Evolutionary conservation across 495 filamentous ascomycete genomes (phyloP).

Genomic region (Aspergillus campestris): DNA sequence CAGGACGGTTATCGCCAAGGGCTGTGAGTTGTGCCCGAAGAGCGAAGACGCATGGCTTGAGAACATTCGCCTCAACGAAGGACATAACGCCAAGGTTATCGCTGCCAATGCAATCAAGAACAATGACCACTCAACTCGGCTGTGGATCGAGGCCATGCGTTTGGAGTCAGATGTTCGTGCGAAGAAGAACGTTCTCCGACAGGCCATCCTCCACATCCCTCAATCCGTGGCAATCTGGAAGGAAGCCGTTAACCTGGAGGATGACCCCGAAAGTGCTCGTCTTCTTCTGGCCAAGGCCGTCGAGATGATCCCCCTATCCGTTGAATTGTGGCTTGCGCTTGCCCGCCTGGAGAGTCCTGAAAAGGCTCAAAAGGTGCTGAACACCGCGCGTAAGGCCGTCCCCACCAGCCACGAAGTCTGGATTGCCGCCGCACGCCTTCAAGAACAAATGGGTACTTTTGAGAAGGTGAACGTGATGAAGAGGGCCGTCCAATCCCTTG

Average conservation of each 20-base stretch:
- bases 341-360: constrained; percentile 81
- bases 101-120: constrained; percentile 89
- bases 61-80: constrained; percentile 84
- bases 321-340: constrained; percentile 91
- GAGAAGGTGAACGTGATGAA: constrained; percentile 86
- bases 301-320: constrained; percentile 84
- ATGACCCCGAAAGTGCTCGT: constrained; percentile 75
- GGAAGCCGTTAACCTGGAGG: constrained; percentile 91
- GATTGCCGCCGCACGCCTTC: constrained; percentile 86
- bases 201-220: constrained; percentile 81
- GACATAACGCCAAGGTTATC: constrained; percentile 88
- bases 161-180: constrained; percentile 70
- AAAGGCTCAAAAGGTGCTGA: constrained; percentile 88
- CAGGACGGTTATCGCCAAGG: constrained; percentile 72
- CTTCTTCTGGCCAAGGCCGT: constrained; percentile 86
- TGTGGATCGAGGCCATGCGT: constrained; percentile 95
- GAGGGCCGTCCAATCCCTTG: constrained; percentile 81
- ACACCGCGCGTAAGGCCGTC: constrained; percentile 87
- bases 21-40: constrained; percentile 84
- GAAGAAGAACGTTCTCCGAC: constrained; percentile 83
- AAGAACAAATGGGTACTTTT: constrained; percentile 77
- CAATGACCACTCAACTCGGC: constrained; percentile 76
- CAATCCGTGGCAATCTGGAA: constrained; percentile 95
- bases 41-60: constrained; percentile 95
- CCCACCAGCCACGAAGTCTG: constrained; percentile 90